Conservation (phyloP, 495 filamentous ascomycete genomes). For the Bathelium albidoporum region DNA sequence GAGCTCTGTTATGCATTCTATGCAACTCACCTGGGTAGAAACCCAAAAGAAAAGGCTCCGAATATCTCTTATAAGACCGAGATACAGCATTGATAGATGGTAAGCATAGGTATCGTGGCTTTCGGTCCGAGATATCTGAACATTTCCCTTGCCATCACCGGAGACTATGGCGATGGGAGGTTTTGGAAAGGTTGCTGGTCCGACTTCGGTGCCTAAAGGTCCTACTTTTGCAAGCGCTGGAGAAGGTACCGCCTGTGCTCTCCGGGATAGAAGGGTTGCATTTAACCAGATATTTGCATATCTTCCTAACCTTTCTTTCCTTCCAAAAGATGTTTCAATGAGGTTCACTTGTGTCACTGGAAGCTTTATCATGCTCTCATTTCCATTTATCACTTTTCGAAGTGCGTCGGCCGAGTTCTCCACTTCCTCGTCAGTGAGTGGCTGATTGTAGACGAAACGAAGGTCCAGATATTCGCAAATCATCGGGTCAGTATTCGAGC, state of each 20-base stretch:
- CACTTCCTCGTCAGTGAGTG: not conserved
- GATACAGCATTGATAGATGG: not conserved
- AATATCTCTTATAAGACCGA: not conserved
- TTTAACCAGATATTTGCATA: not conserved
- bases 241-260: not conserved
- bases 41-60: not conserved
- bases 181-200: not conserved
- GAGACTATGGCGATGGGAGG: not conserved
- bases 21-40: not conserved
- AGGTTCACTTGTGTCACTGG: not conserved
- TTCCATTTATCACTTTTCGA: not conserved
- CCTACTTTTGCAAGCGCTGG: not conserved
- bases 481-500: not conserved
- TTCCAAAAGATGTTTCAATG: not conserved
- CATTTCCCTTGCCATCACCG: not conserved
- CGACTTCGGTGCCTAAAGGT: not conserved
- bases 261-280: not conserved
- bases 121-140: not conserved
- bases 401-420: not conserved
- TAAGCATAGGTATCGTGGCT: not conserved
- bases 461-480: not conserved
- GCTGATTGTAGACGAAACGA: not conserved
- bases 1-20: not conserved
- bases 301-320: not conserved
- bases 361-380: not conserved